Evolutionary conservation across 2,329 filamentous ascomycete species (phyloP), one percentile per base, ranked within the genome.

Genomic region (Pseudocercospora fuligena): DNA sequence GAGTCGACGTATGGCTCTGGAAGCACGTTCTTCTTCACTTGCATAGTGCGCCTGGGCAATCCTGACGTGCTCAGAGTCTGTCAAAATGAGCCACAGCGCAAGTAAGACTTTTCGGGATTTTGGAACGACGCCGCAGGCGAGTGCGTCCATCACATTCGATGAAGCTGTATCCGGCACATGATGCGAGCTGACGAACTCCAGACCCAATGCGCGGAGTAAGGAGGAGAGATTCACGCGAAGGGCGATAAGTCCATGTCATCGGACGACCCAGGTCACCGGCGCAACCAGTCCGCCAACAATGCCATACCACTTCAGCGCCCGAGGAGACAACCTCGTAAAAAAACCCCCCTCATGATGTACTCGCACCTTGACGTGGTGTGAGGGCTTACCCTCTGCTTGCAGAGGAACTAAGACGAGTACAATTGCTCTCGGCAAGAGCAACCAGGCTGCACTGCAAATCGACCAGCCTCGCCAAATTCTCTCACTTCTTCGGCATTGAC

Each of bases 21-120:
- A 72, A 97, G 93, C 82, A 91, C 90, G 27, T 99, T 99, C 85
- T 96, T 92, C 84, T 99, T 99, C 81, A 98, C 94, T 11, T 97
- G 94, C 80, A 89, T 92, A 60, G 93, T 97, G 67, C 92, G 92
- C 73, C 85, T 96, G 63, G 94, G 93, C 46, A 89, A 90, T 64
- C 89, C 92, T 59, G 92, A 95, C 70, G 83, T 94, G 67, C 86
- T 86, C 62, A 87, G 90, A 74, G 92, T 98, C 31, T 11, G 31
- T 33, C 33, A 36, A 16, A 36, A 14, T 36, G 33, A 36, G 33
- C 33, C 33, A 36, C 33, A 36, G 33, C 33, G 33, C 33, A 36
- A 36, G 33, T 16, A 16, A 36, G 12, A 16, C 33, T 36, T 36
- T 33, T 33, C 31, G 31, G 11, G 31, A 12, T 12, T 33, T 33